These are phyloP conservation scores for Fagopyrum homotropicum DNA, from an alignment of 148 eudicot species.

Conservation along the genomic window DNA sequence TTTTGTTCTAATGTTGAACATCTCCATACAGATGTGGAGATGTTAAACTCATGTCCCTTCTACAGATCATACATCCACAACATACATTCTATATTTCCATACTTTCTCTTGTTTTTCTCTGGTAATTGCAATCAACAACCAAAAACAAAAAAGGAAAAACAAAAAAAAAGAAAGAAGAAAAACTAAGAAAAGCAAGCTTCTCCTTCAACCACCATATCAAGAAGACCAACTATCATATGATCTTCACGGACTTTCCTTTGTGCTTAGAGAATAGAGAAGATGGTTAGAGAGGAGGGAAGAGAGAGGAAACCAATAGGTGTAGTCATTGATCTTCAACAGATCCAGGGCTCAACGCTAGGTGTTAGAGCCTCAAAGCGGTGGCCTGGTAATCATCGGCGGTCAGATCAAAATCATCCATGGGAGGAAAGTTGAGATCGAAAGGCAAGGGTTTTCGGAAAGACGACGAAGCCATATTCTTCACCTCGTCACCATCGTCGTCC, in stretches of 20 bases:
- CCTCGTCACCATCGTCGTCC: slow-evolving; percentile 30
- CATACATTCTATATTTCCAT: slow-evolving; percentile 11
- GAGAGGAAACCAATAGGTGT: slow-evolving; percentile 7
- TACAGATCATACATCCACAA: slow-evolving; percentile 7
- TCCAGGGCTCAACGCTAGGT: slow-evolving; percentile 5
- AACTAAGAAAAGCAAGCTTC: background rate
- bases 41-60: slow-evolving; percentile 2
- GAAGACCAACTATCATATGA: background rate
- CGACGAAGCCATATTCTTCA: slow-evolving; percentile 23
- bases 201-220: background rate
- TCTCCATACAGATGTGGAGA: slow-evolving; percentile 9
- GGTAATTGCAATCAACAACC: slow-evolving; percentile 9
- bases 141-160: background rate
- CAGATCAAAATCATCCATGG: slow-evolving; percentile 23
- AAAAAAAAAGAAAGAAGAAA: background rate
- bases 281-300: background rate
- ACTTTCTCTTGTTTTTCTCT: slow-evolving; percentile 1
- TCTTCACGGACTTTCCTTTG: background rate
- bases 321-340: background rate
- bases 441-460: slow-evolving; percentile 25
- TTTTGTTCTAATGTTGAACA: slow-evolving; percentile 4
- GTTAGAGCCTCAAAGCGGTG: slow-evolving; percentile 35
- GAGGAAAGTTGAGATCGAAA: slow-evolving; percentile 44
- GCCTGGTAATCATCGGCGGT: slow-evolving; percentile 24
- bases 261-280: background rate